Evolutionary conservation across 352 stramenopile genomes (phyloP).

Genomic region (Phytopythium cucurbitacearum): DNA sequence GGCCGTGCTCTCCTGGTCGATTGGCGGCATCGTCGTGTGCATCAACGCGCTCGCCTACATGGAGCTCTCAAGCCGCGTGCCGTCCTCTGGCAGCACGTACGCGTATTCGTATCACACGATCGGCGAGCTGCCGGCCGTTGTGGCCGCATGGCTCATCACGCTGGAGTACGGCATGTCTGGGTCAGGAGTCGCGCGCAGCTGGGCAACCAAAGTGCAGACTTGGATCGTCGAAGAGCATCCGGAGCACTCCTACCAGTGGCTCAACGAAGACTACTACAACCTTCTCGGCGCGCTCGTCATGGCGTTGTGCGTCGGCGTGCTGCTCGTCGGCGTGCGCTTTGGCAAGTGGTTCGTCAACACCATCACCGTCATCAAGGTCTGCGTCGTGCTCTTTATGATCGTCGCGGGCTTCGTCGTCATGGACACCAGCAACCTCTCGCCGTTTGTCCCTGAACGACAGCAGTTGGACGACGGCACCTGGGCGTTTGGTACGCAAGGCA

Average conservation of each 20-base stretch:
- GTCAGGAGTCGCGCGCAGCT: slow-evolving; percentile 89
- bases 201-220: slow-evolving; percentile 86
- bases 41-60: slow-evolving; percentile 88
- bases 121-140: slow-evolving; percentile 89
- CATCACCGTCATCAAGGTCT: slow-evolving; percentile 77
- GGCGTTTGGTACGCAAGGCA: slow-evolving; percentile 40
- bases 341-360: slow-evolving; percentile 89
- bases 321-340: slow-evolving; percentile 83
- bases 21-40: slow-evolving; percentile 77
- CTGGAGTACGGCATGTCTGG: slow-evolving; percentile 91
- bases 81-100: slow-evolving; percentile 89
- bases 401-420: slow-evolving; percentile 82
- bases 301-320: slow-evolving; percentile 55
- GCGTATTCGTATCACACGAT: slow-evolving; percentile 91
- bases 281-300: slow-evolving; percentile 66
- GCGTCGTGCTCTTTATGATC: slow-evolving; percentile 91
- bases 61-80: slow-evolving; percentile 84
- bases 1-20: slow-evolving; percentile 74
- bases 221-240: slow-evolving; percentile 54
- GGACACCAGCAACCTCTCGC: slow-evolving; percentile 74
- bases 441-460: slow-evolving; percentile 63
- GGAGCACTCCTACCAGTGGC: slow-evolving; percentile 32
- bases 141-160: slow-evolving; percentile 84
- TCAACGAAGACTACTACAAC: slow-evolving; percentile 64
- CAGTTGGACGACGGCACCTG: slow-evolving; percentile 13